These are phyloP conservation scores for Rhododendron vialii DNA, from an alignment of 148 eudicot genomes.

Conservation along the genomic window DNA sequence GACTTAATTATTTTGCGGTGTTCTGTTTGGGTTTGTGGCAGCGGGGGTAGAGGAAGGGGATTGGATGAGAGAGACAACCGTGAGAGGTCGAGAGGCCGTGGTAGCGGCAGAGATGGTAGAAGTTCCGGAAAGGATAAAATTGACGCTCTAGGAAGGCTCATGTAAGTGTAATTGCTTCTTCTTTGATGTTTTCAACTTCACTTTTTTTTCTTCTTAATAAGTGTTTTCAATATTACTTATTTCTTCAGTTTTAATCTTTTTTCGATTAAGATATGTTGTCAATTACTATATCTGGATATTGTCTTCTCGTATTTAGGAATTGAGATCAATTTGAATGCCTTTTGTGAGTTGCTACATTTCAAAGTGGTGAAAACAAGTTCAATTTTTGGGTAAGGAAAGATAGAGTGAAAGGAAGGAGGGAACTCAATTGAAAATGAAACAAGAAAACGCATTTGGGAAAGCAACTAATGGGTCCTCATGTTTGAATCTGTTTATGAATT, in stretches of 20 bases:
- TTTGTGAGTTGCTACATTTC: background rate
- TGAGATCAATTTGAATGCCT: background rate
- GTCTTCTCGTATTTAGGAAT: background rate
- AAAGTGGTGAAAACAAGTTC: background rate
- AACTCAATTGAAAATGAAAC: background rate
- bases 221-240: background rate
- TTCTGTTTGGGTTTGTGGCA: constrained; percentile 9
- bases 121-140: constrained; percentile 47
- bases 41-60: constrained; percentile 57
- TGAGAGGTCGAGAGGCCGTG: constrained; percentile 48
- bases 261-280: background rate
- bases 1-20: background rate
- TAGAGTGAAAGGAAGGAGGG: background rate
- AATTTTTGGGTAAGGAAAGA: background rate
- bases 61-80: constrained; percentile 32
- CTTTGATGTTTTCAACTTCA: background rate
- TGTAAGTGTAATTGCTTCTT: constrained; percentile 38
- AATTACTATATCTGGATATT: too few species aligned
- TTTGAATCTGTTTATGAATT: background rate
- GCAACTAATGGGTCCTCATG: background rate
- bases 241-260: background rate
- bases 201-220: too few species aligned
- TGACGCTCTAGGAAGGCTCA: constrained; percentile 78
- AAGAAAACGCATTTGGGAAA: background rate
- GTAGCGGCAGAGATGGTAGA: constrained; percentile 29